Conservation (phyloP, 1,284 basidiomycete species). For the Rugosomyces carneus region DNA sequence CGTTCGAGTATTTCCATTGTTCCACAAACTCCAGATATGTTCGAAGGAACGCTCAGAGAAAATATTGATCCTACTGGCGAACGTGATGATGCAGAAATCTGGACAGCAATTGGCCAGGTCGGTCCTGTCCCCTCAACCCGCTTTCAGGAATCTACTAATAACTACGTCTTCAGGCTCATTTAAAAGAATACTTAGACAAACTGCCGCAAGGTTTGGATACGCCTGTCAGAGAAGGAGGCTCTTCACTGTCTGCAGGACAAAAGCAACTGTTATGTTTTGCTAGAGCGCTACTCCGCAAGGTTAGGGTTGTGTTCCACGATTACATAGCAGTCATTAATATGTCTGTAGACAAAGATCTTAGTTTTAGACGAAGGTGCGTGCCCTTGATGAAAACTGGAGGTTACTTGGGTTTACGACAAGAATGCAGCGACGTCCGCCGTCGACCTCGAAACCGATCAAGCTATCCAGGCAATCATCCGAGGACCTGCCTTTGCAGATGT, state of each 20-base stretch:
- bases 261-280: constrained; percentile 64
- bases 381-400: not conserved
- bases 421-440: constrained; percentile 70
- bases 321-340: constrained; percentile 26
- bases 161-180: constrained; percentile 34
- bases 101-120: constrained; percentile 71
- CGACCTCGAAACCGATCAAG: constrained; percentile 85
- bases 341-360: constrained; percentile 41
- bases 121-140: constrained; percentile 28
- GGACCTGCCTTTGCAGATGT: constrained; percentile 64
- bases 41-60: constrained; percentile 50
- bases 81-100: constrained; percentile 45
- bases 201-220: constrained; percentile 19
- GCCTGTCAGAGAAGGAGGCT: constrained; percentile 28
- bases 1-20: constrained; percentile 82
- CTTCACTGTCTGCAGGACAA: constrained; percentile 54
- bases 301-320: constrained; percentile 48
- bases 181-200: constrained; percentile 34
- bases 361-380: constrained; percentile 68
- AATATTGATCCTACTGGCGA: constrained; percentile 78
- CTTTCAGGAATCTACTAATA: not conserved
- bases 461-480: constrained; percentile 77
- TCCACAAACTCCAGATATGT: constrained; percentile 52
- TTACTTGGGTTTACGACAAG: not conserved
- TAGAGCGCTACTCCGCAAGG: constrained; percentile 61